Base-by-base conservation (phyloP, 2,329 filamentous ascomycete genomes). In the Davidsoniella neocaledoniae region DNA sequence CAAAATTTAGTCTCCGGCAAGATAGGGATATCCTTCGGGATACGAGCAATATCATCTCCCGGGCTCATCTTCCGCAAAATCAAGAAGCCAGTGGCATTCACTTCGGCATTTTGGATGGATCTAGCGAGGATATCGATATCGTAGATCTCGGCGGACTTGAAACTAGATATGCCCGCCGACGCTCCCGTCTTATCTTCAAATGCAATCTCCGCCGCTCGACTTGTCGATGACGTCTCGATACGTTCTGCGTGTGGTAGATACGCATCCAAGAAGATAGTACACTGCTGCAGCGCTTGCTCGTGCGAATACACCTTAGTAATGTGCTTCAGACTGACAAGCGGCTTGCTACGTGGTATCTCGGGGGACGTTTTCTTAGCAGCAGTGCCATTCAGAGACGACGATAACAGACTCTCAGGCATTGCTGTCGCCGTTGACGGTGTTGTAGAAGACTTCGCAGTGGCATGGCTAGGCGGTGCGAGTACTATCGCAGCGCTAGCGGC, bases 281-380 rank as follows among this genome's bases (percentile, higher is more conserved):
- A 95, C 66, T 98, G 91, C 23, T 87, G 87, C 71, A 91, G 94
- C 25, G 87, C 91, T 65, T 98, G 91, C 8, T 90, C 88, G 64
- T 98, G 91, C 21, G 86, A 91, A 68, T 94, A 94, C 39, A 98
- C 65, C 59, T 81, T 81, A 57, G 72, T 75, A 58, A 96, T 73
- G 57, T 81, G 71, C 50, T 67, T 64, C 54, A 88, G 64, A 55
- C 68, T 66, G 47, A 61, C 58, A 38, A 73, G 57, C 2, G 79
- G 76, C 55, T 64, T 64, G 38, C 68, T 63, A 54, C 64, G 64
- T 23, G 70, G 69, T 56, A 64, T 65, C n/a, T 58, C 57, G 14
- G 69, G 69, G 43, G 45, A 17, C 41, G 58, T 61, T 2, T 72
- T 73, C 42, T 65, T 63, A 16, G 61, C 61, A 26, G 56, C 48